Evolutionary conservation across 306 rosid species (phyloP).

Genomic region (Cucumis melo): DNA sequence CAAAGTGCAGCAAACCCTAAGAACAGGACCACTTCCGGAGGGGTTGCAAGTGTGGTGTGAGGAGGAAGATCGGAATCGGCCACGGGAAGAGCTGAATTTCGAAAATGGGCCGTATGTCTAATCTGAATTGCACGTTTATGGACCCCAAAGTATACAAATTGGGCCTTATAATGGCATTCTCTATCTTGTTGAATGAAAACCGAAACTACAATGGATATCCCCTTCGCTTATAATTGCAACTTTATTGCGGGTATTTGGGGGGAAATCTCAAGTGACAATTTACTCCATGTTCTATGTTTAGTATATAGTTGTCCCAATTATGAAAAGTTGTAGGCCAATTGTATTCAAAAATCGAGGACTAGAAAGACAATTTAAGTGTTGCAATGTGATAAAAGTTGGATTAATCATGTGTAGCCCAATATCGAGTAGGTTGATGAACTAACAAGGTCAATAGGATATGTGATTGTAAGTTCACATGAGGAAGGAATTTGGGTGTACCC

Average conservation of each 20-base stretch:
- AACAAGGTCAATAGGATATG: conserved; percentile 67
- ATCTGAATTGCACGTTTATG: neutral
- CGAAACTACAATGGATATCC: too few species aligned
- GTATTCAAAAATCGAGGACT: too few species aligned
- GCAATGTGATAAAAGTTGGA: neutral
- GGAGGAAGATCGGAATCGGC: neutral
- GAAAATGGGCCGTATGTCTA: neutral
- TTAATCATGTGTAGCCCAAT: conserved; percentile 37
- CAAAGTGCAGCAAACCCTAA: neutral
- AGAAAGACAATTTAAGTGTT: too few species aligned
- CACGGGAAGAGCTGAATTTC: neutral
- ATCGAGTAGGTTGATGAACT: conserved; percentile 93
- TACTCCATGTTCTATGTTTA: too few species aligned
- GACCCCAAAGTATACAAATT: neutral
- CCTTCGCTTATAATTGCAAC: too few species aligned
- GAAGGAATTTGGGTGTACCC: conserved; percentile 57
- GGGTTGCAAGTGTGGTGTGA: neutral
- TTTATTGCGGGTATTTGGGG: neutral
- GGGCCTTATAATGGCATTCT: neutral
- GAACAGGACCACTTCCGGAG: neutral
- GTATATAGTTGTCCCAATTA: too few species aligned
- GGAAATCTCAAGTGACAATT: neutral
- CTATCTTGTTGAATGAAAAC: neutral
- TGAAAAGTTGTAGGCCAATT: too few species aligned
- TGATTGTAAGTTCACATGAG: too few species aligned